These are phyloP conservation scores for Hysterangium stoloniferum DNA, from an alignment of 768 basidiomycete genomes.

Conservation along the genomic window DNA sequence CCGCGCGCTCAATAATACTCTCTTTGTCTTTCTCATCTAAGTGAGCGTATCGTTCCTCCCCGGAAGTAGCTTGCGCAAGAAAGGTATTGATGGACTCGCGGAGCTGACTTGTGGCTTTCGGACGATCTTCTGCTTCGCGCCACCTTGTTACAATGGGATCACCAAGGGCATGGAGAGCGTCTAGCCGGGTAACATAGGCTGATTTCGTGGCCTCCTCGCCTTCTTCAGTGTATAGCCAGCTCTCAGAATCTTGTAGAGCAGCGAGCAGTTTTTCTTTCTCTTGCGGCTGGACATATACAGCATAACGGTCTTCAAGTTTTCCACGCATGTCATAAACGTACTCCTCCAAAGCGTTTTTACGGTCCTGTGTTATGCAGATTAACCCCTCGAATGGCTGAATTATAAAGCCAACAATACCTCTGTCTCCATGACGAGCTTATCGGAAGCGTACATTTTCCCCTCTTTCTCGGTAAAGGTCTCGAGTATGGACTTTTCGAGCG, in stretches of 20 bases:
- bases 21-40: constrained; percentile 87
- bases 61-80: constrained; percentile 71
- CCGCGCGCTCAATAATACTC: constrained; percentile 80
- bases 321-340: constrained; percentile 93
- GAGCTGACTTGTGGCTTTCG: constrained; percentile 59
- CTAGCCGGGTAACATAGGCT: constrained; percentile 80
- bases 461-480: constrained; percentile 74
- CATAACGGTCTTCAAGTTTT: constrained; percentile 87
- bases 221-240: constrained; percentile 97
- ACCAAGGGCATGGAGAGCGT: constrained; percentile 75
- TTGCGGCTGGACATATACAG: constrained; percentile 56
- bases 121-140: constrained; percentile 78
- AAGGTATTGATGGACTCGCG: constrained; percentile 88
- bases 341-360: constrained; percentile 98
- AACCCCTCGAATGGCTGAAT: no score
- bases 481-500: constrained; percentile 55
- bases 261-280: constrained; percentile 76
- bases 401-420: constrained; percentile 74
- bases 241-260: constrained; percentile 73
- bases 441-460: constrained; percentile 78
- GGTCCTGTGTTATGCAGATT: constrained; percentile 51
- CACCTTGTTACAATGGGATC: constrained; percentile 81
- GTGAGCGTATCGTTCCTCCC: constrained; percentile 83
- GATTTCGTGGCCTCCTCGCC: constrained; percentile 94
- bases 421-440: constrained; percentile 97